phyloP scores from a whole-genome alignment of 2,329 filamentous ascomycete species.

The Sarocladiaceae sp. region DNA sequence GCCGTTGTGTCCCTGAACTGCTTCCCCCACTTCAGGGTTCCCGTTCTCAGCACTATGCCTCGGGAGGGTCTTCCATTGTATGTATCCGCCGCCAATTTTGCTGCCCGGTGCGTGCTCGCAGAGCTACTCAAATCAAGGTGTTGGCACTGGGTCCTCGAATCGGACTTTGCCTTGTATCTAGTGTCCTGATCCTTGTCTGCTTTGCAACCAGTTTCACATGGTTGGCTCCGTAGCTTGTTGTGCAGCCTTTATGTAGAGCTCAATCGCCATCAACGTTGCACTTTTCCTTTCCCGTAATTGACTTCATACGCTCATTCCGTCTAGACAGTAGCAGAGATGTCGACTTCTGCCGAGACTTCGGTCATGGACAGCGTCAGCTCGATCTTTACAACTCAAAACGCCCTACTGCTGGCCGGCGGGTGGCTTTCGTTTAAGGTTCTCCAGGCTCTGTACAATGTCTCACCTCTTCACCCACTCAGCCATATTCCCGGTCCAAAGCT shows the following conservation, averaged over 20 bases:
- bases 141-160: background rate
- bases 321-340: background rate
- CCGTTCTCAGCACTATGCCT: no score
- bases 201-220: constrained; percentile 1
- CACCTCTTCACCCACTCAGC: constrained; percentile 1
- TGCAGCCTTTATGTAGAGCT: no score
- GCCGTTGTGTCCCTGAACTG: background rate
- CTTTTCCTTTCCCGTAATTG: background rate
- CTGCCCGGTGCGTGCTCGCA: background rate
- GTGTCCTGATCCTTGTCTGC: background rate
- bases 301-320: no score
- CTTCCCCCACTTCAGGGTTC: no score
- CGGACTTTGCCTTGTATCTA: background rate
- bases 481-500: constrained; percentile 13
- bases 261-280: no score
- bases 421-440: constrained; percentile 9
- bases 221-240: constrained; percentile 5
- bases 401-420: constrained; percentile 6
- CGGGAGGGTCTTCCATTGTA: no score
- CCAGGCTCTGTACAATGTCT: constrained; percentile 9
- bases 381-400: background rate
- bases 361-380: background rate
- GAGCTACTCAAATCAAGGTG: background rate
- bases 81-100: no score
- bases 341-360: background rate